Percentiles rank a stretch among this genome's conserved stretches.
Evolutionary conservation across 805 yeast species (phyloP).

Genomic region (Saccharomyces cerevisiae): DNA sequence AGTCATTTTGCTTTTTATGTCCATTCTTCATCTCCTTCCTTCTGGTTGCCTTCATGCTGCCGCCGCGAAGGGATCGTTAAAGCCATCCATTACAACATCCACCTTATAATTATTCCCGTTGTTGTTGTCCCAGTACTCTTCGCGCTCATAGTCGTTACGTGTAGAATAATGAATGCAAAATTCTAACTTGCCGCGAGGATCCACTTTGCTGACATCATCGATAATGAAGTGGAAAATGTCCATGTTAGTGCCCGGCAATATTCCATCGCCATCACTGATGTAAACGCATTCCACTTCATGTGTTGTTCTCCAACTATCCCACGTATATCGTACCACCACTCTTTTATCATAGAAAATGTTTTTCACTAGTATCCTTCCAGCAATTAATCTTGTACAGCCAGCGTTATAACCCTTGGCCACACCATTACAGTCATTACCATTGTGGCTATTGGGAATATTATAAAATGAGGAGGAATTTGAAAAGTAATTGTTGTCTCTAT

Average conservation of each 20-base stretch:
- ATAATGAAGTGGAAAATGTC: constrained; percentile 27
- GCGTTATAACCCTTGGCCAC: not conserved
- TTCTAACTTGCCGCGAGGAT: constrained; percentile 16
- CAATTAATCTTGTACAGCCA: constrained; percentile 28
- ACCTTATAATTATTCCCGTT: constrained; percentile 23
- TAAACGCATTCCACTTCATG: constrained; percentile 28
- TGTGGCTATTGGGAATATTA: not conserved
- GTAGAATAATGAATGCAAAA: constrained; percentile 26
- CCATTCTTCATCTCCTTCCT: not conserved
- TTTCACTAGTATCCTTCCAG: constrained; percentile 73
- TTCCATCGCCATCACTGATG: constrained; percentile 24
- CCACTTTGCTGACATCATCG: constrained; percentile 13
- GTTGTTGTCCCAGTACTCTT: constrained; percentile 29
- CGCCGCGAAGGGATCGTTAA: constrained; percentile 19
- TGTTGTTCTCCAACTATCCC: constrained; percentile 68
- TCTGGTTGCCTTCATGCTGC: not conserved
- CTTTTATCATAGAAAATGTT: constrained; percentile 63
- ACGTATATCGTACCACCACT: constrained; percentile 65
- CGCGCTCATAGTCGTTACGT: constrained; percentile 14
- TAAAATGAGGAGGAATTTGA: not conserved
- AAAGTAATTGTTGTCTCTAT: constrained; percentile 1
- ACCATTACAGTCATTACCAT: not conserved
- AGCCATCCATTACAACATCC: constrained; percentile 19
- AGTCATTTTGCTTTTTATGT: not conserved
- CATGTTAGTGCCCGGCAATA: constrained; percentile 26